Evolutionary conservation across 495 filamentous ascomycete species (phyloP), one percentile per base, ranked within the genome.

Genomic region (Paragyromitra xinjiangensis): DNA sequence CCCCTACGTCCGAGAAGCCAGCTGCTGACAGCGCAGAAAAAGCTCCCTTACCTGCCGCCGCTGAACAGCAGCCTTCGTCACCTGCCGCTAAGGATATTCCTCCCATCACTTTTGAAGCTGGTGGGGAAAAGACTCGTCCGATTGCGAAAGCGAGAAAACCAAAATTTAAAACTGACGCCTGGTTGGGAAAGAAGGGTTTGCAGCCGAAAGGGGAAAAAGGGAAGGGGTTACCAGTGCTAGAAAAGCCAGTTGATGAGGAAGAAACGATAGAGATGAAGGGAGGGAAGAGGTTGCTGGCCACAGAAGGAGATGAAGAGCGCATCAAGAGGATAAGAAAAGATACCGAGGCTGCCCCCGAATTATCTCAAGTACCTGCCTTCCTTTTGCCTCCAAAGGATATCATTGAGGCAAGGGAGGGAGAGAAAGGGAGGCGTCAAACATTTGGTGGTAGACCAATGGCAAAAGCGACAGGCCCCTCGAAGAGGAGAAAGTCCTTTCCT

Each of bases 401-500:
- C 51, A 42, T 12, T 24, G 55, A 40, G 44, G n/a, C 2, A 2
- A 34, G 26, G 44, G 29, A 5, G 16, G 56, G 16, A n/a, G 67
- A 69, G 40, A 69, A 61, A 14, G 67, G 53, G 29, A 71, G 68
- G n/a, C 68, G 68, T 2, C 68, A 71, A 45, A 71, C 68, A 51
- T 71, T 71, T 63, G 56, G 68, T n/a, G 68, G 68, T 16, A 71
- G 16, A n/a, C 68, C 68, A 42, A 50, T 71, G 56, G 68, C 56
- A 12, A 71, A 22, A 62, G 37, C 6, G 24, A 40, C 56, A 50
- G 29, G 44, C 12, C n/a, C 68, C 29, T 62, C 26, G 9, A 65
- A 64, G 12, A 73, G 74, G 29, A 73, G 74, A 70, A 73, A 65
- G 50, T 77, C 74, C 24, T 64, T 58, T 34, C 70, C 70, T 14